These are phyloP conservation scores for Calonectria pauciramosa DNA, from an alignment of 2,329 filamentous ascomycete species.

Conservation along the genomic window DNA sequence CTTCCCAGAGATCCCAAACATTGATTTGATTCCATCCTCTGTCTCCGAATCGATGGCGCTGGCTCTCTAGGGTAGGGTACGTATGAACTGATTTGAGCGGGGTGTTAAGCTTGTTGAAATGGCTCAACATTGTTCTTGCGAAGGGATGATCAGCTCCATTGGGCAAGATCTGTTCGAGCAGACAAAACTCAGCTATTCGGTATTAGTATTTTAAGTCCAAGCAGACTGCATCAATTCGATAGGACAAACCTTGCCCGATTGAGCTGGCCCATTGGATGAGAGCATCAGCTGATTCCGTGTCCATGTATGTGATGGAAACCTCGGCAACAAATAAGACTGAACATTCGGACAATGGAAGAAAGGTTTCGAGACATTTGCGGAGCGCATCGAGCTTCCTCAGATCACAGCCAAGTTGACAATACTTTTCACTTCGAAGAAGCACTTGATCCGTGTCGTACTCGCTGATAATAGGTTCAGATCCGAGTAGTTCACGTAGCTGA, in stretches of 20 bases:
- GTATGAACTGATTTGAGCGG: conserved; percentile 80
- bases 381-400: conserved; percentile 76
- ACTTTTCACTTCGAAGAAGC: conserved; percentile 76
- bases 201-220: conserved; percentile 29
- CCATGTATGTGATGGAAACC: conserved; percentile 93
- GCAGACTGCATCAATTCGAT: neutral
- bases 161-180: conserved; percentile 89
- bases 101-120: conserved; percentile 86
- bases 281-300: conserved; percentile 77
- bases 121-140: conserved; percentile 85
- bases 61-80: conserved; percentile 77
- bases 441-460: conserved; percentile 60
- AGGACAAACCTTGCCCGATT: conserved; percentile 72
- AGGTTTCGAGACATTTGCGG: conserved; percentile 68
- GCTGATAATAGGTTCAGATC: conserved; percentile 48
- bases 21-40: conserved; percentile 77
- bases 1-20: conserved; percentile 82
- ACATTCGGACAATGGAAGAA: conserved; percentile 70
- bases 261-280: conserved; percentile 84
- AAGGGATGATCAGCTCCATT: conserved; percentile 85
- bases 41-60: conserved; percentile 75
- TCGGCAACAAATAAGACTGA: conserved; percentile 87
- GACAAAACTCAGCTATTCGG: conserved; percentile 77
- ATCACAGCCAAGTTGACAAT: conserved; percentile 86
- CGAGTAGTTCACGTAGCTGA: conserved; percentile 63